A percentile compares a stretch with the other conserved stretches of the same genome.
Evolutionary conservation across 2,329 filamentous ascomycete species (phyloP).

Genomic region (Exophiala mesophila): DNA sequence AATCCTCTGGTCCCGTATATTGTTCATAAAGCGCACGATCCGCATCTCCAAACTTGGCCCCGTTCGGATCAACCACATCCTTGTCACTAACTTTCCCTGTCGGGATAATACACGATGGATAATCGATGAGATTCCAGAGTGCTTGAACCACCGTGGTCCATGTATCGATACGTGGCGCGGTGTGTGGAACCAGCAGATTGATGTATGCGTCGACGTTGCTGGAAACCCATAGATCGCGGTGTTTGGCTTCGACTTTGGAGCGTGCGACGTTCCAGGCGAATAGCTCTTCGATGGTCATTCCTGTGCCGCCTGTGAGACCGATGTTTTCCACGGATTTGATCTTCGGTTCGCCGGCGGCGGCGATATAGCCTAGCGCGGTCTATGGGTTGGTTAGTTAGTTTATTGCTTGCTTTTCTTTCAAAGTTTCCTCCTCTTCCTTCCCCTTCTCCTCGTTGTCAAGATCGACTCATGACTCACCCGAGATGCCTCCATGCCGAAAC

Average conservation of each 20-base stretch:
- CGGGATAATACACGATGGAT: conserved; percentile 53
- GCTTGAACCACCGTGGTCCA: conserved; percentile 58
- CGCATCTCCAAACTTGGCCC: conserved; percentile 8
- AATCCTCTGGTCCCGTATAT: conserved; percentile 36
- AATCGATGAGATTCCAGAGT: conserved; percentile 58
- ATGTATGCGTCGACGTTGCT: conserved; percentile 55
- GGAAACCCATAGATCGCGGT: conserved; percentile 28
- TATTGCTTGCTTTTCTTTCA: background rate
- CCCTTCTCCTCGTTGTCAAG: too few relatives aligned
- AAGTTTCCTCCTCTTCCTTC: too few relatives aligned
- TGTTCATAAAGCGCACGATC: conserved; percentile 8
- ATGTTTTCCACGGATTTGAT: conserved; percentile 8
- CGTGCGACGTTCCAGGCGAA: conserved; percentile 12
- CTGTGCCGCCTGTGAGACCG: conserved; percentile 4
- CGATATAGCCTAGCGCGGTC: conserved; percentile 6
- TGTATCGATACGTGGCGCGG: conserved; percentile 55
- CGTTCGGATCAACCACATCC: conserved; percentile 44
- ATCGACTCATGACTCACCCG: conserved; percentile 7
- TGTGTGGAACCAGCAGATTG: conserved; percentile 58
- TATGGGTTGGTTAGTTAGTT: conserved; percentile 1
- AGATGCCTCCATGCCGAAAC: conserved; percentile 5
- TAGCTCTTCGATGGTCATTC: conserved; percentile 7
- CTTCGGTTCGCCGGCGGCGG: conserved; percentile 4
- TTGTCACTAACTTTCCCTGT: conserved; percentile 45
- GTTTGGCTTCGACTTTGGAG: conserved; percentile 4